phyloP scores from a whole-genome alignment of 2,329 filamentous ascomycete genomes.

The Diplodia sapinea region DNA sequence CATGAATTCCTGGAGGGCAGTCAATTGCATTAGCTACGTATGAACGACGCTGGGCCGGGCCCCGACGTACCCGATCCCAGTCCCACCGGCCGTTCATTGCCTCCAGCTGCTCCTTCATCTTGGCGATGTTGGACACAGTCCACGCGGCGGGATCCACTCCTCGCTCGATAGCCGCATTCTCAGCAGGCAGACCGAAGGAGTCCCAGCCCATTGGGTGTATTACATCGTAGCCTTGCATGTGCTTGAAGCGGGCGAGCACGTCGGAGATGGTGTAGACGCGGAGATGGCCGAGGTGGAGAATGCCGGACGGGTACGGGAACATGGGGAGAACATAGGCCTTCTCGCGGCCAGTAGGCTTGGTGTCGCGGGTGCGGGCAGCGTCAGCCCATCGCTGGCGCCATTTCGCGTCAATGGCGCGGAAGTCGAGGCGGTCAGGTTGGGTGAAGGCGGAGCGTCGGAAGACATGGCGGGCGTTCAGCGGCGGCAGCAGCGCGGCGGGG shows the following conservation, averaged over 20 bases:
- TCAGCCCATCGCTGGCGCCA: conserved; percentile 59
- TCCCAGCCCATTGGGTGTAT: conserved; percentile 95
- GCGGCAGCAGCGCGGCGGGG: conserved; percentile 4
- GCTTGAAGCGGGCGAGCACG: conserved; percentile 76
- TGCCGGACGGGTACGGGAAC: conserved; percentile 92
- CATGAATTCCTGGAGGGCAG: conserved; percentile 69
- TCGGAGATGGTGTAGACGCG: conserved; percentile 92
- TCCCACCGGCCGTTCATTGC: conserved; percentile 83
- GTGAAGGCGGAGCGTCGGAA: conserved; percentile 24
- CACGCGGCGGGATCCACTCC: conserved; percentile 78
- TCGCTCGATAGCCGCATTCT: conserved; percentile 87
- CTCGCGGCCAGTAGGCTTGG: conserved; percentile 18
- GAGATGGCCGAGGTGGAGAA: conserved; percentile 83
- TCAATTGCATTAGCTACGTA: conserved; percentile 38
- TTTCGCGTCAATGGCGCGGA: conserved; percentile 58
- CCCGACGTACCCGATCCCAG: conserved; percentile 73
- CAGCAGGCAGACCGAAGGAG: conserved; percentile 86
- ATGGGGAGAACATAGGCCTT: conserved; percentile 79
- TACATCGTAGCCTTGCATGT: conserved; percentile 75
- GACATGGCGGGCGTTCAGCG: neutral
- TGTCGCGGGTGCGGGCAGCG: conserved; percentile 13
- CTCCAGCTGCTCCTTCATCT: conserved; percentile 82
- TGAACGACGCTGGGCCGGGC: conserved; percentile 5
- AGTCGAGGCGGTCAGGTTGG: conserved; percentile 43
- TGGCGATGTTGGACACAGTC: conserved; percentile 79